Percentiles rank a stretch among this genome's conserved stretches.
Evolutionary conservation across 371 early-diverging fungal species (phyloP).

Genomic region (Basidiobolus meristosporus): DNA sequence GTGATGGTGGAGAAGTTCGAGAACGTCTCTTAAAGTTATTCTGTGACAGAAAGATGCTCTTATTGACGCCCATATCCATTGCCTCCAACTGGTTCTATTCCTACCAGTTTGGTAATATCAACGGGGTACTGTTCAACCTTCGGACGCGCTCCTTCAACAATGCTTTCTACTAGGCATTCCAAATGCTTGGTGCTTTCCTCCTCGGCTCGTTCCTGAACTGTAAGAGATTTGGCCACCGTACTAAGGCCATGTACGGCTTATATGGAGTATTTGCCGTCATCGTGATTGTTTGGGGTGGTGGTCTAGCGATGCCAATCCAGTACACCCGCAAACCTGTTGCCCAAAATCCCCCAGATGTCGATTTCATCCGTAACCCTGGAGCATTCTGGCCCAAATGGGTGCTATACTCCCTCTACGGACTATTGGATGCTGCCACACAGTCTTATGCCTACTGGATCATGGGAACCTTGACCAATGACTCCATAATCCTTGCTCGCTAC

Average conservation of each 20-base stretch:
- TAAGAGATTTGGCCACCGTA: constrained; percentile 14
- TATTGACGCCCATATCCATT: constrained; percentile 44
- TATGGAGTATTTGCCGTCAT: constrained; percentile 17
- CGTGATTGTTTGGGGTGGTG: constrained; percentile 37
- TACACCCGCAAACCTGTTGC: constrained; percentile 11
- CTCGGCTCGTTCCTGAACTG: constrained; percentile 33
- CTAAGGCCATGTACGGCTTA: constrained; percentile 29
- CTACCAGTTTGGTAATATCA: constrained; percentile 21
- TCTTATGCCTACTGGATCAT: too few species aligned
- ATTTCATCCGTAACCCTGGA: constrained; percentile 18
- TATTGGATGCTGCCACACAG: constrained; percentile 48
- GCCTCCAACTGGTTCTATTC: too few species aligned
- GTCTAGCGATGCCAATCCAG: constrained; percentile 28
- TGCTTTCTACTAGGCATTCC: constrained; percentile 45
- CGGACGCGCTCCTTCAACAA: constrained; percentile 44
- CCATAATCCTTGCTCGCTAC: constrained; percentile 31
- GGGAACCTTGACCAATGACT: constrained; percentile 46
- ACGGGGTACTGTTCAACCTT: constrained; percentile 27
- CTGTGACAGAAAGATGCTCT: constrained; percentile 37
- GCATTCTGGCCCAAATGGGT: constrained; percentile 56
- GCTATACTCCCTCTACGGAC: constrained; percentile 41
- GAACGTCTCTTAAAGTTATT: constrained; percentile 34
- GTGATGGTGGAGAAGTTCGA: constrained; percentile 25
- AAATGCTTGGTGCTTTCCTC: constrained; percentile 31
- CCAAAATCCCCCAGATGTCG: constrained; percentile 13